phyloP scores from a whole-genome alignment of 257 asterid genomes.

The Verbena officinalis region DNA sequence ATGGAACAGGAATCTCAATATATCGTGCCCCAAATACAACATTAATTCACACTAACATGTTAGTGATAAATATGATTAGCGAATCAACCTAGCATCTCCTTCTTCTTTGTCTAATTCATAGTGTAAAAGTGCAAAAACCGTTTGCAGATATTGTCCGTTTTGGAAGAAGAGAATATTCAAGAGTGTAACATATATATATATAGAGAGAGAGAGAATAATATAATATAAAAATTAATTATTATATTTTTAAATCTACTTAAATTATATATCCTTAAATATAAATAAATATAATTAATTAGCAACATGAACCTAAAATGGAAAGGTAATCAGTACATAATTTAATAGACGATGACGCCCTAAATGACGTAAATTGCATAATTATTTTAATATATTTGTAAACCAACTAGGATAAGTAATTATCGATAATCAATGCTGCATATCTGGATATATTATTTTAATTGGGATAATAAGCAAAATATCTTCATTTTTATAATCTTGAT shows the following conservation, averaged over 20 bases:
- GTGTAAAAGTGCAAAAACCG: no score
- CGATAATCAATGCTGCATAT: conserved; percentile 39
- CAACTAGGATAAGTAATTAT: no score
- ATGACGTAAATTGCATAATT: conserved; percentile 49
- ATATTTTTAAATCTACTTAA: no score
- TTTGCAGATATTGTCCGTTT: no score
- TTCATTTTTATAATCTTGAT: neutral
- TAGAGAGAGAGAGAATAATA: no score
- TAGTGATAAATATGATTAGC: no score
- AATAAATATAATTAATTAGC: neutral
- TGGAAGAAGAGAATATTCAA: no score
- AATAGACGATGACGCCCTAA: conserved; percentile 54
- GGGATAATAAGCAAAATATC: conserved; percentile 13
- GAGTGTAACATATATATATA: no score
- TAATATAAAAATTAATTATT: no score
- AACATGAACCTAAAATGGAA: conserved; percentile 39
- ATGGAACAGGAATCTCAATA: conserved; percentile 20
- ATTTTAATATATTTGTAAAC: conserved; percentile 26
- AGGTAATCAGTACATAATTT: conserved; percentile 31
- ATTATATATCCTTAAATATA: neutral
- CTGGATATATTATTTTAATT: conserved; percentile 28
- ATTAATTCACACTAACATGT: neutral
- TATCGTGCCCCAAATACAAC: neutral
- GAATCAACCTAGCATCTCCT: no score
- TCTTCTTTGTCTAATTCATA: no score